These are phyloP conservation scores for Musa schizocarpa DNA, from an alignment of 176 grass and related monocot genomes.

Conservation along the genomic window DNA sequence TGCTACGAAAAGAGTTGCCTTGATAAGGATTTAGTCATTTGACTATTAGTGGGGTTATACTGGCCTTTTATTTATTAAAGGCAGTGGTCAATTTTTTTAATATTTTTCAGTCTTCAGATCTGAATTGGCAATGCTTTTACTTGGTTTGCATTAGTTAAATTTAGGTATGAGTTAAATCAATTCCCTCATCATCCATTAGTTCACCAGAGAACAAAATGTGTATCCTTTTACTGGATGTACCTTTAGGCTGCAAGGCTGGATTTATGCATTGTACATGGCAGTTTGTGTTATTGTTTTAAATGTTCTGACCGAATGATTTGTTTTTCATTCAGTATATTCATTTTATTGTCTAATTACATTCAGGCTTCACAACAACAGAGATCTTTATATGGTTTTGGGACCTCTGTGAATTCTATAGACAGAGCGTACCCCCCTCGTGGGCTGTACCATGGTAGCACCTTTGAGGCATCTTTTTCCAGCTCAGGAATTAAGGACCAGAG, in stretches of 20 bases:
- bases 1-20: no score
- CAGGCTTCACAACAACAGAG: conserved; percentile 50
- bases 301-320: background rate
- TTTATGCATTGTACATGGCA: background rate
- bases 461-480: conserved; percentile 38
- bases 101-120: no score
- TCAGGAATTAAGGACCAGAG: conserved; percentile 44
- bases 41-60: no score
- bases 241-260: background rate
- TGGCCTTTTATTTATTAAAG: no score
- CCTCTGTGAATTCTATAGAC: conserved; percentile 32
- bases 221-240: no score
- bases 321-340: background rate
- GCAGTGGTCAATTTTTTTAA: no score
- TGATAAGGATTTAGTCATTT: no score
- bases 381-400: conserved; percentile 68
- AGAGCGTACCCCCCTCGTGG: conserved; percentile 27
- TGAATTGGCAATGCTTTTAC: no score
- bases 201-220: no score
- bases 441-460: conserved; percentile 44
- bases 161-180: no score
- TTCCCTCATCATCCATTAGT: no score
- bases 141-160: no score
- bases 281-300: background rate
- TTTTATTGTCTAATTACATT: conserved; percentile 24